Evolutionary conservation across 148 eudicot genomes (phyloP).

Genomic region (Rhododendron henanense): DNA sequence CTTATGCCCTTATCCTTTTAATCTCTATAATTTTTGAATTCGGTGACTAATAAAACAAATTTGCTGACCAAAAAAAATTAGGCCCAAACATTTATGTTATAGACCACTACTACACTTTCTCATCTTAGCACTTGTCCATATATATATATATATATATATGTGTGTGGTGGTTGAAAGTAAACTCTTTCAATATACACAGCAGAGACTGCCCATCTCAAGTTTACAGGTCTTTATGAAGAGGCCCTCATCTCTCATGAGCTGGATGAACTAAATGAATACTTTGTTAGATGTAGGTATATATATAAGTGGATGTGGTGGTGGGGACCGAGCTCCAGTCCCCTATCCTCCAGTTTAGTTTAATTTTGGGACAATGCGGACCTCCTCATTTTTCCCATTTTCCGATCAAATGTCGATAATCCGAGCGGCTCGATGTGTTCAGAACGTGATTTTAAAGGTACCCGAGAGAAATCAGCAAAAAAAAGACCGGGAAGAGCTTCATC

Average conservation of each 20-base stretch:
- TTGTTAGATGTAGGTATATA: neutral
- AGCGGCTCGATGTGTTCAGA: no score
- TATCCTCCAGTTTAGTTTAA: neutral
- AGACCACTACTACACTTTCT: neutral
- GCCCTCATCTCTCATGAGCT: neutral
- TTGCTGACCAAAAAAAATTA: no score
- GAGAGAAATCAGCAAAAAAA: no score
- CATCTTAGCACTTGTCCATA: neutral
- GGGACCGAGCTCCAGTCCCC: neutral
- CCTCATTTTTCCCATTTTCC: no score
- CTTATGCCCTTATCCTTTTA: no score
- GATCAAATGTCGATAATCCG: no score
- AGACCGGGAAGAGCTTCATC: no score
- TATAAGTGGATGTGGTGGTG: neutral
- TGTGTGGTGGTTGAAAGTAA: neutral
- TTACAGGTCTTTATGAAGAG: neutral
- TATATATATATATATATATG: no score
- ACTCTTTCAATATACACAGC: neutral
- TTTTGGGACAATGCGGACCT: neutral
- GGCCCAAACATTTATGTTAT: no score
- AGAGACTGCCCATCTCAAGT: neutral
- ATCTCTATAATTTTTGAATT: no score
- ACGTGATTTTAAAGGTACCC: no score
- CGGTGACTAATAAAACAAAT: no score
- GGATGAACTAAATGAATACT: constrained; percentile 1